Base-by-base conservation (phyloP, 2,329 filamentous ascomycete species). In the Aspergillus fumigatus region DNA sequence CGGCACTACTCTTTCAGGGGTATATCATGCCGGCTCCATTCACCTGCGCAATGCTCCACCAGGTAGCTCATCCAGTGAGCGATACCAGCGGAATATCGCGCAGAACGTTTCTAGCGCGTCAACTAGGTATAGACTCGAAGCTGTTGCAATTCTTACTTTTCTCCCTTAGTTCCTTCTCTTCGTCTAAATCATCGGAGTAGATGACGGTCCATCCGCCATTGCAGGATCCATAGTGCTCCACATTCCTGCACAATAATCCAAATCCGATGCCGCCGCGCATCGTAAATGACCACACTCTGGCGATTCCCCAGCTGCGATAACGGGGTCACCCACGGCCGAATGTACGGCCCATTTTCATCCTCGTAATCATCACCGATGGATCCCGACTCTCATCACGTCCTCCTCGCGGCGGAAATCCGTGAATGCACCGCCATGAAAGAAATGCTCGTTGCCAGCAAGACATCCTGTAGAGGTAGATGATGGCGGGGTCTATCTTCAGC, bases 241-340 rank as follows among this genome's bases (percentile, higher is more conserved):
- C 5, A 48, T 17, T 51, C 47, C 23, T 59, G 58, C 9, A 55
- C 53, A 8, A 57, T 61, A 7, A 70, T 62, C 27, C 65, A 65
- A 11, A 70, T 67, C 8, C 43, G 43, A 49, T 72, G 63, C 29
- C 47, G 51, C 17, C 55, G 59, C 3, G 68, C 62, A 51, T 70
- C 63, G 48, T 73, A 71, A 3, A 71, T 52, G 9, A 71, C 59
- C 14, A 62, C 55, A 23, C 58, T 60, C 17, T 55, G 17, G 47
- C 68, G 66, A 17, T 68, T 69, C 2, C 62, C 66, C 3, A 68
- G n/a, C 29, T 35, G 25, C 1, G 64, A 67, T 11, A 70, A 54
- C 5, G 67, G 59, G 51, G 69, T 72, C 57, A 68, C 62, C 65
- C 68, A 72, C 3, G 69, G 64, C 4, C 61, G 63, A 57, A 72